Base-by-base conservation (phyloP, 352 stramenopile species). In the Stephanocyclus meneghinianus region DNA sequence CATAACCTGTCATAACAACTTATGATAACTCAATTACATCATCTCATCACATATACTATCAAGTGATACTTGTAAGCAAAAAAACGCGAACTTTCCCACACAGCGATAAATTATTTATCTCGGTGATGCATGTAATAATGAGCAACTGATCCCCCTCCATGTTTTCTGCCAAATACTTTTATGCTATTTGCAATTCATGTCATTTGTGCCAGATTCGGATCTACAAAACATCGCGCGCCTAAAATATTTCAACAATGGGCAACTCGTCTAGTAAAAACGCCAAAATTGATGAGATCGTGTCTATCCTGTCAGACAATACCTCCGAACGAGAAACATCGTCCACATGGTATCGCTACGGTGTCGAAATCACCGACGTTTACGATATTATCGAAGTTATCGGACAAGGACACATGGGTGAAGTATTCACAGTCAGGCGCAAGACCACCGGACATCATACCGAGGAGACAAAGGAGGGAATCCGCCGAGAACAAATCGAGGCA, bases 361-460 rank as follows among this genome's bases (percentile, higher is more conserved):
- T 87, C 9, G 44, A 61, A 32, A 71, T 85, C 29, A 85, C 76
- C 7, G 81, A 87, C 42, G 76, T 85, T 29, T 87, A 87, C 47
- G 76, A 87, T 26, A 61, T 87, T 16, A 29, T 83, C n/a, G 76
- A 84, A 55, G 48, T 80, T 2, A 32, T 87, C 4, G 80, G 80
- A 9, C 70, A 80, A 1, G 80, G 80, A 7, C 75, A 84, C 60
- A 84, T 87, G 76, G 80, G 80, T 30, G 80, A 86, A 45, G 74
- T 83, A 8, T 86, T 83, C 50, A 86, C 75, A 3, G 79, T 87
- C 9, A 30, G 68, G 30, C 60, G 80, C 16, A 83, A 84, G 37
- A 74, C 56, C 35, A 73, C 75, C 8, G 76, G 71, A n/a, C 61
- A 76, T 57, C 80, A 87, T 53, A 84, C 57, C 26, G 60, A 74